Base-by-base conservation (phyloP, 495 filamentous ascomycete species). In the Apodospora peruviana region DNA sequence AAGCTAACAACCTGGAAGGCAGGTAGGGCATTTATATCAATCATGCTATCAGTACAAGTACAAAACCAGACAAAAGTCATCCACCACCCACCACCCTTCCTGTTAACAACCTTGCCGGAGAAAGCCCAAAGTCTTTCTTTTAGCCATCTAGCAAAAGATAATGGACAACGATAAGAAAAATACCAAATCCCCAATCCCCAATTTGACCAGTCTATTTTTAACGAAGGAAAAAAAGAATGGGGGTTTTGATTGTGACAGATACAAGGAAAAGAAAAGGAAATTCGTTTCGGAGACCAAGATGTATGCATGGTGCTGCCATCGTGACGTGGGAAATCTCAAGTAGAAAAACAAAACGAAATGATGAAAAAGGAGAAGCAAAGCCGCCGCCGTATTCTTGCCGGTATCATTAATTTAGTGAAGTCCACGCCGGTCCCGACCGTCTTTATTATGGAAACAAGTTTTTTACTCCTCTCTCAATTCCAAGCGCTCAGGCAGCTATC, bases 391-490 rank as follows among this genome's bases (percentile, higher is more conserved):
- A 37, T 22, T 45, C 21, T 54, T 40, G 29, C 39, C 40, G 41
- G 47, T 41, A 50, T 57, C 42, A 59, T 62, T 59, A 61, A 51
- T 53, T 23, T 45, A 57, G 32, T 32, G n/a, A n/a, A n/a, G n/a
- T 49, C 40, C 57, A 48, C 45, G 53, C 50, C 56, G 48, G 61
- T 48, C 59, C 53, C 45, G 54, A 52, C 52, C 59, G 47, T 52
- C 45, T 61, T 56, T 59, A 65, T 52, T 51, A 58, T 55, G 51
- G 27, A 50, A 50, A 14, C 49, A 21, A 42, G 39, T 22, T 2
- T 18, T 45, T 5, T 32, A 5, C 48, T 37, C n/a, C 16, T 18
- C 27, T 32, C 27, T 32, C 27, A 12, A n/a, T n/a, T n/a, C n/a
- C n/a, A n/a, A n/a, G n/a, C n/a, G n/a, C n/a, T n/a, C n/a, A n/a